Evolutionary conservation across 2,329 filamentous ascomycete genomes (phyloP), one percentile per base, ranked within the genome.

Genomic region (Celoporthe dispersa): DNA sequence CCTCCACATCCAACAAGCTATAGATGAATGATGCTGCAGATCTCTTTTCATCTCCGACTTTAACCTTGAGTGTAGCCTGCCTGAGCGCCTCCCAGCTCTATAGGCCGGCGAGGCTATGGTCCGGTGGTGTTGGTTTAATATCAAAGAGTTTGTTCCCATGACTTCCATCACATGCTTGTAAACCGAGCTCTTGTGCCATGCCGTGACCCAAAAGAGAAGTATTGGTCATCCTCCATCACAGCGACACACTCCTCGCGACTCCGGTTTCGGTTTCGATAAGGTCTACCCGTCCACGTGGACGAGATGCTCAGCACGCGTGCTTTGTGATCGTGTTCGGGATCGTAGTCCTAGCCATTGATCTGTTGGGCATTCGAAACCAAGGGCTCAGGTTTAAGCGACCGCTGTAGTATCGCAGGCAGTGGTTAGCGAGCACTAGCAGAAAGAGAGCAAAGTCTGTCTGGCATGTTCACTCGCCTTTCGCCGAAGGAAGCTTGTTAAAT

Each of bases 401-500:
- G 35, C 60, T 63, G 16, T 61, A 22, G 31, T n/a, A 33, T 37
- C 59, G 12, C 33, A 70, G 66, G 44, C 67, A 19, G 66, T 33
- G 62, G 68, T 67, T 64, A 44, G 8, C 77, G 1, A 11, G 53
- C n/a, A 9, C 3, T 4, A 25, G 14, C 14, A 7, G 11, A 41
- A 31, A 41, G 39, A 48, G 55, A 53, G 25, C 25, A 31, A 3
- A 31, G 53, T 19, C 28, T 57, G 53, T 19, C 25, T 19, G 53
- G 75, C 66, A 31, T 25, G 14, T 25, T 12, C 2, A 84, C 84
- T 73, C 74, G 88, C 86, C 84, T 80, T 85, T 91, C 86, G 97
- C 93, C 67, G 92, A 96, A 80, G 97, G 84, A 73, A 98, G 89
- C 73, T 98, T 87, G 64, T 91, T 91, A 79, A 97, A 98, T 78